Percentiles rank a stretch among this genome's conserved stretches.
phyloP scores from a whole-genome alignment of 352 stramenopile species.

The Phytophthora idaei region DNA sequence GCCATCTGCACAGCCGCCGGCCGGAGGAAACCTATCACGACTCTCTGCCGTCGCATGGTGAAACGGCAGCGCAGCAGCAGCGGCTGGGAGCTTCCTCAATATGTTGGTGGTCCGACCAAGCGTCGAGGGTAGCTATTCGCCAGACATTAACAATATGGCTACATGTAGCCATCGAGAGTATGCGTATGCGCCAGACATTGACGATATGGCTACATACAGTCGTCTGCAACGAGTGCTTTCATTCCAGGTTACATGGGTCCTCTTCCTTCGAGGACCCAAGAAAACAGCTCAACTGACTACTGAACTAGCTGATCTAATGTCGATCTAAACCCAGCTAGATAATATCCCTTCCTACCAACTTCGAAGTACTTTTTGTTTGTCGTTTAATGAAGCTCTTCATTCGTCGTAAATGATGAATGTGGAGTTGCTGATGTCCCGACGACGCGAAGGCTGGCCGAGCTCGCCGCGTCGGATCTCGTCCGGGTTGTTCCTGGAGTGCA shows the following conservation, averaged over 20 bases:
- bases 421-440: constrained; percentile 55
- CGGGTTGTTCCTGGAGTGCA: constrained; percentile 66
- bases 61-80: background rate
- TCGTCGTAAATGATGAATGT: constrained; percentile 80
- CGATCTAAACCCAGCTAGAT: constrained; percentile 1
- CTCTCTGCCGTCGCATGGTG: constrained; percentile 32
- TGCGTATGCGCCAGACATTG: constrained; percentile 2
- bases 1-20: constrained; percentile 20
- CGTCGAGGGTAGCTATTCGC: background rate
- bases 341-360: constrained; percentile 12
- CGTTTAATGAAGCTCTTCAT: constrained; percentile 7
- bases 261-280: constrained; percentile 18
- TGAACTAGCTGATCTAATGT: constrained; percentile 12
- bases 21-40: constrained; percentile 15
- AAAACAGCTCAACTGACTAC: constrained; percentile 8
- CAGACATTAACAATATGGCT: constrained; percentile 15
- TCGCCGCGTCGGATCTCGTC: constrained; percentile 54
- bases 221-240: background rate
- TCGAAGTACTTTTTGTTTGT: background rate
- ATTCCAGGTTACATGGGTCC: constrained; percentile 13
- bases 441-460: constrained; percentile 29
- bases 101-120: background rate
- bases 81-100: constrained; percentile 3
- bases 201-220: constrained; percentile 23
- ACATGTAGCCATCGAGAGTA: constrained; percentile 13